Evolutionary conservation across 2,329 filamentous ascomycete genomes (phyloP).

Genomic region (Stachybotrys chartarum): DNA sequence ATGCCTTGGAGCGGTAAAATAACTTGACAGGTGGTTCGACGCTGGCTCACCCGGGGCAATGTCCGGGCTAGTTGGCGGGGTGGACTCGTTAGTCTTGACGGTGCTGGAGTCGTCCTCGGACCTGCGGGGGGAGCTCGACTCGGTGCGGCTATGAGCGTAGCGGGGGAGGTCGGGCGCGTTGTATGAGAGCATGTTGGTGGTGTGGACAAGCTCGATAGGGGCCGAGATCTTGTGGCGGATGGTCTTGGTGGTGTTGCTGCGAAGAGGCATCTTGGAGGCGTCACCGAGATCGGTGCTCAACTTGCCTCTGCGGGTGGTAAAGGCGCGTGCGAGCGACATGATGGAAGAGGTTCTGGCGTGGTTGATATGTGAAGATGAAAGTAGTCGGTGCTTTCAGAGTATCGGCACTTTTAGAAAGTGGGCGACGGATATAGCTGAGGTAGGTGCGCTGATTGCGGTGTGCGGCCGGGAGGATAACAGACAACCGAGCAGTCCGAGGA

Average conservation of each 20-base stretch:
- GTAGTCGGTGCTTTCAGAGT: conserved; percentile 4
- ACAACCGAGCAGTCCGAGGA: too few species aligned
- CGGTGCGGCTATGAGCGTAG: conserved; percentile 11
- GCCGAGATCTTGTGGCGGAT: conserved; percentile 73
- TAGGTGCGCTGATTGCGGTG: conserved; percentile 3
- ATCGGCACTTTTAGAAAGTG: not conserved
- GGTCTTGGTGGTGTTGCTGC: conserved; percentile 44
- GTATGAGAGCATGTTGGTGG: conserved; percentile 94
- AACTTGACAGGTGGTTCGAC: conserved; percentile 61
- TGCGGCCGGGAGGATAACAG: not conserved
- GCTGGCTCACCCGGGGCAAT: conserved; percentile 46
- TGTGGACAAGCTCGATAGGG: conserved; percentile 81
- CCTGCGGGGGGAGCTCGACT: conserved; percentile 18
- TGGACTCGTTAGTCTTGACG: conserved; percentile 44
- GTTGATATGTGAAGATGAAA: not conserved
- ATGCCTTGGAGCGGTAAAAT: conserved; percentile 50
- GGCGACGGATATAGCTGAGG: conserved; percentile 1
- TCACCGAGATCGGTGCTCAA: conserved; percentile 33
- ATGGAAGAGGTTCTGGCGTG: conserved; percentile 3
- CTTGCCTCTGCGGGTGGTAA: conserved; percentile 63
- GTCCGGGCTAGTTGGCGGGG: conserved; percentile 63
- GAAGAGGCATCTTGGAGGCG: conserved; percentile 30
- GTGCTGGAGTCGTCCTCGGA: conserved; percentile 71
- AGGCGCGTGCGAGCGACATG: conserved; percentile 60
- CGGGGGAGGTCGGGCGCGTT: conserved; percentile 76